Evolutionary conservation across 2,329 filamentous ascomycete species (phyloP).

Genomic region (Didymella segeticola): DNA sequence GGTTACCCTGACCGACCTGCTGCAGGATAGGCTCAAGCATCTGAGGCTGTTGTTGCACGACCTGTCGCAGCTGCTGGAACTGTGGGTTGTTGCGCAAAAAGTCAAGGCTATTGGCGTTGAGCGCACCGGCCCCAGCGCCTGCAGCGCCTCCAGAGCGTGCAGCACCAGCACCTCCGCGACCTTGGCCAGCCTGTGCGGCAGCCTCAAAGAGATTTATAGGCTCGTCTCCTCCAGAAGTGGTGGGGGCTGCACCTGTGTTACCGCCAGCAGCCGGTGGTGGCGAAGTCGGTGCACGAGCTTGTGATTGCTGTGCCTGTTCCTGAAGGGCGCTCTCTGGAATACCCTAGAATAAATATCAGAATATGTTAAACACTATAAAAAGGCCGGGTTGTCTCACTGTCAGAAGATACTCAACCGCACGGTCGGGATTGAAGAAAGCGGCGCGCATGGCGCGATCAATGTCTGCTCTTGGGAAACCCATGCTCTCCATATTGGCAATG

Average conservation of each 20-base stretch:
- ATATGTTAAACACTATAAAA: slow-evolving; percentile 5
- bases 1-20: slow-evolving; percentile 93
- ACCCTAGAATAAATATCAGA: slow-evolving; percentile 63
- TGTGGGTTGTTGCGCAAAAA: slow-evolving; percentile 95
- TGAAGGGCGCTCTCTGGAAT: slow-evolving; percentile 86
- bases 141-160: slow-evolving; percentile 57
- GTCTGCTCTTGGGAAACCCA: slow-evolving; percentile 89
- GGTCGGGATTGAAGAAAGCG: slow-evolving; percentile 95
- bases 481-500: slow-evolving; percentile 92
- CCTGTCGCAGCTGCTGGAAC: slow-evolving; percentile 95
- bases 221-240: slow-evolving; percentile 62
- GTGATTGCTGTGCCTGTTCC: slow-evolving; percentile 60
- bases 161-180: slow-evolving; percentile 54
- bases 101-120: slow-evolving; percentile 79
- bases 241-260: slow-evolving; percentile 50
- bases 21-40: slow-evolving; percentile 99
- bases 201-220: slow-evolving; percentile 91
- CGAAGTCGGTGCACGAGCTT: slow-evolving; percentile 51
- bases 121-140: slow-evolving; percentile 57
- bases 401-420: slow-evolving; percentile 94
- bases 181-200: slow-evolving; percentile 75
- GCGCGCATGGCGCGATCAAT: slow-evolving; percentile 95
- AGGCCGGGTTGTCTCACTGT: slow-evolving; percentile 65
- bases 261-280: slow-evolving; percentile 54
- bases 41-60: slow-evolving; percentile 95